phyloP scores from a whole-genome alignment of 1,139 yeast genomes.

The Sugiyamaella novakii region DNA sequence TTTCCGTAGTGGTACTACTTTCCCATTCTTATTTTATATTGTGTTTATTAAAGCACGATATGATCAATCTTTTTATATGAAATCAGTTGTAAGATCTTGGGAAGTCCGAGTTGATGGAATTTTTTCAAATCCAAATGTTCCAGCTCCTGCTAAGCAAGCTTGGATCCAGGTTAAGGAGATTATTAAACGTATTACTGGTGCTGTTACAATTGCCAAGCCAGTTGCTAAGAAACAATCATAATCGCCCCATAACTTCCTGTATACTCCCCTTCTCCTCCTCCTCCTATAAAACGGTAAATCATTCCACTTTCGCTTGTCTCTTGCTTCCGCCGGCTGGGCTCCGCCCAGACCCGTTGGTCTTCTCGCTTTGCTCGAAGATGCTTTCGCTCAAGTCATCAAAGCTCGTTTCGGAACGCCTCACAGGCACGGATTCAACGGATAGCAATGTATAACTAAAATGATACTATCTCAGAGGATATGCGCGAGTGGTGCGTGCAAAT shows the following conservation, averaged over 20 bases:
- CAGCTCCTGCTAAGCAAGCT: constrained; percentile 56
- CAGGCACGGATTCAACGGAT: too few species aligned
- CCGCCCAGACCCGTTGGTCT: constrained; percentile 4
- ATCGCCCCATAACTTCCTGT: background rate
- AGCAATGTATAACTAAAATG: too few species aligned
- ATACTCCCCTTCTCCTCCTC: background rate
- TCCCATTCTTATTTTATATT: constrained; percentile 59
- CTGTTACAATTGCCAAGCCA: constrained; percentile 11
- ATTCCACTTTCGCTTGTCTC: background rate
- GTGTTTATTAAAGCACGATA: constrained; percentile 75
- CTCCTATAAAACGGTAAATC: background rate
- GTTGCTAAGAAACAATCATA: constrained; percentile 13
- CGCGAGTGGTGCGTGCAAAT: too few species aligned
- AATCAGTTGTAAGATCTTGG: constrained; percentile 66
- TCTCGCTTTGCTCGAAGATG: constrained; percentile 1
- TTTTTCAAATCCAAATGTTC: constrained; percentile 59
- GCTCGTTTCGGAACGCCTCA: too few species aligned
- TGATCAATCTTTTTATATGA: constrained; percentile 74
- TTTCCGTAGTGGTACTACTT: constrained; percentile 66
- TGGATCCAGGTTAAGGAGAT: constrained; percentile 62
- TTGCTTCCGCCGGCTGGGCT: constrained; percentile 15
- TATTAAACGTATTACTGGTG: constrained; percentile 8
- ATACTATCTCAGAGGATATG: too few species aligned
- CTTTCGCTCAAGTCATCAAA: too few species aligned
- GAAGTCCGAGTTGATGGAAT: constrained; percentile 73